Base-by-base conservation (phyloP, 345 rosid species). In the Corchorus capsularis region DNA sequence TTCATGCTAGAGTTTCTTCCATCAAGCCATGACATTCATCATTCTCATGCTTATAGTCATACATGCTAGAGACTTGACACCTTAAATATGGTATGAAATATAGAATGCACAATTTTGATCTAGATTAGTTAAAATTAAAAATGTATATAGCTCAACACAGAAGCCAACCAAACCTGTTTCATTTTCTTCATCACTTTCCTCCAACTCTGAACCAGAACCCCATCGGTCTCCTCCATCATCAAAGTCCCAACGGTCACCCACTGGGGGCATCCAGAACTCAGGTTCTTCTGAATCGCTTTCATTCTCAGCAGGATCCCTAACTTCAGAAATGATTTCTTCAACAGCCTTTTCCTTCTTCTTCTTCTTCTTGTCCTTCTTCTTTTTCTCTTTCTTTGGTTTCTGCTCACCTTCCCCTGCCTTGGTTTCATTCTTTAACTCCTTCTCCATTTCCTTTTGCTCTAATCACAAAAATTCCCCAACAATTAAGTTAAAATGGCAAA, bases 221-320 rank as follows among this genome's bases (percentile, higher is more conserved):
- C 94, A 87, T 63, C 91, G 79, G 80, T 82, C 90, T 63, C 85
- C 86, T 75, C 89, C 89, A 19, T 87, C 88, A 20, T 91, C 93
- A 54, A 83, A 86, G 85, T 87, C 97, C 88, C 97, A 90, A 3
- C 97, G 92, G 3, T 89, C 90, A n/a, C 97, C 98, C 35, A 22
- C 83, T 0, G 96, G 92, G 37, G 99, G 99, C 83, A 92, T 81
- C 98, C 98, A 92, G 84, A 92, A 92, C 56, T 91, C 97, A 46
- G 57, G 78, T 39, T 85, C 94, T 74, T 89, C 97, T 0, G 78
- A 81, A 76, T 89, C 96, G 82, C 79, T 80, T 22, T 81, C 87
- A 68, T 80, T 86, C 67, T 79, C 85, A 41, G 73, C 72, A 66
- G 83, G 59, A 75, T 80, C 54, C 65, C 89, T 75, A 55, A 86